phyloP scores from a whole-genome alignment of 2,329 filamentous ascomycete species.

The Lasiodiplodia sp. region DNA sequence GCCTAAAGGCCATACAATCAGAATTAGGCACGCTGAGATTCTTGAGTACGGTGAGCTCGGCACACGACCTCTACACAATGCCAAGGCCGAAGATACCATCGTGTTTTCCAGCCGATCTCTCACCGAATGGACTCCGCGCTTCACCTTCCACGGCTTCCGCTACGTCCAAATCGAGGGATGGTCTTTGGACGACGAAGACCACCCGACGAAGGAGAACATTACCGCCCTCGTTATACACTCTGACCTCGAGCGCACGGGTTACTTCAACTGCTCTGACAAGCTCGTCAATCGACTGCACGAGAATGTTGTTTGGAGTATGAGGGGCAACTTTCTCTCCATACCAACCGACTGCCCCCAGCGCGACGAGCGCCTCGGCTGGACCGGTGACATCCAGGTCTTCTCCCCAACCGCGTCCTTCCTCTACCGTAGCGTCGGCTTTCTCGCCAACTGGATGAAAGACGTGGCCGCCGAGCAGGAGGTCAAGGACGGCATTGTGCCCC shows the following conservation, averaged over 20 bases:
- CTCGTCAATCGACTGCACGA: conserved; percentile 62
- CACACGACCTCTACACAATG: conserved; percentile 53
- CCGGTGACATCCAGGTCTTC: conserved; percentile 60
- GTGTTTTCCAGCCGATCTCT: conserved; percentile 41
- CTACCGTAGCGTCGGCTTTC: conserved; percentile 61
- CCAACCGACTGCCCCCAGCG: conserved; percentile 66
- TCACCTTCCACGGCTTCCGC: conserved; percentile 63
- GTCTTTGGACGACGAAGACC: conserved; percentile 37
- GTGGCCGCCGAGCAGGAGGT: conserved; percentile 48
- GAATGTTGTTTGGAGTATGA: conserved; percentile 65
- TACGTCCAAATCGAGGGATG: conserved; percentile 60
- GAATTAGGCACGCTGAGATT: conserved; percentile 62
- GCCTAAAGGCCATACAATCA: conserved; percentile 51
- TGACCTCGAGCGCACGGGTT: conserved; percentile 60
- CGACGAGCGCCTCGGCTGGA: conserved; percentile 64
- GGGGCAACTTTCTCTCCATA: conserved; percentile 64
- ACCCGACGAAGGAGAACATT: no score
- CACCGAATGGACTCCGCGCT: conserved; percentile 53
- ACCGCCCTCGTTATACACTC: conserved; percentile 57
- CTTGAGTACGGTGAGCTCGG: conserved; percentile 57
- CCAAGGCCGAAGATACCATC: conserved; percentile 53
- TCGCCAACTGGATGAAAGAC: conserved; percentile 60
- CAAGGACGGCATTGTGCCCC: conserved; percentile 35
- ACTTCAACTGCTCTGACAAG: conserved; percentile 60
- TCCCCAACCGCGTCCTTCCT: conserved; percentile 61